These are phyloP conservation scores for Vitis hybrid DNA, from an alignment of 177 flowering plant genomes.

Conservation along the genomic window DNA sequence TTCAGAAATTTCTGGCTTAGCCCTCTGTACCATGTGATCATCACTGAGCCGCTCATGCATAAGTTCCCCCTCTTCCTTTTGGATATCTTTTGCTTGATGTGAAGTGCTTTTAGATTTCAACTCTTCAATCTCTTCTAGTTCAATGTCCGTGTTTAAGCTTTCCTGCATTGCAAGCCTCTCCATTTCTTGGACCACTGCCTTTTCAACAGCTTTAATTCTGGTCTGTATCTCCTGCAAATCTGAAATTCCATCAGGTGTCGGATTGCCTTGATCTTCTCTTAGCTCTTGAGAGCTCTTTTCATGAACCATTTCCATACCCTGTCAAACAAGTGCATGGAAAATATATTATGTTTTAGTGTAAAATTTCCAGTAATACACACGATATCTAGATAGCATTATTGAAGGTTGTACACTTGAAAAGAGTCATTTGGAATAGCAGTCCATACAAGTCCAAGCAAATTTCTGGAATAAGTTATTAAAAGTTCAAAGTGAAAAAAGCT, in stretches of 20 bases:
- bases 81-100: slow-evolving; percentile 13
- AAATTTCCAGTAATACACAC: not conserved
- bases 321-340: slow-evolving; percentile 2
- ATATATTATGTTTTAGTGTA: not conserved
- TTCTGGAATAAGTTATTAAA: too few species aligned
- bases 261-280: slow-evolving; percentile 13
- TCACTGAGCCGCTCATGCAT: slow-evolving; percentile 9
- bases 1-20: slow-evolving; percentile 27
- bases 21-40: slow-evolving; percentile 16
- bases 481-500: too few species aligned
- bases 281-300: slow-evolving; percentile 17
- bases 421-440: not conserved
- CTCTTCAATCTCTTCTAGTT: slow-evolving; percentile 40
- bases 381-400: not conserved
- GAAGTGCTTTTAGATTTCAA: slow-evolving; percentile 22
- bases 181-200: slow-evolving; percentile 43
- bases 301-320: slow-evolving; percentile 26
- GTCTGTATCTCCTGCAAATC: slow-evolving; percentile 56
- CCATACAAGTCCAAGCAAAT: too few species aligned
- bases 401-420: not conserved
- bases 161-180: slow-evolving; percentile 33
- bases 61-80: slow-evolving; percentile 12
- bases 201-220: slow-evolving; percentile 59
- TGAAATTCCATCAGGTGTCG: slow-evolving; percentile 28
- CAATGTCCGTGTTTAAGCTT: slow-evolving; percentile 18